Conservation (phyloP, 2,329 filamentous ascomycete genomes). For the Mycosphaerella sp. region DNA sequence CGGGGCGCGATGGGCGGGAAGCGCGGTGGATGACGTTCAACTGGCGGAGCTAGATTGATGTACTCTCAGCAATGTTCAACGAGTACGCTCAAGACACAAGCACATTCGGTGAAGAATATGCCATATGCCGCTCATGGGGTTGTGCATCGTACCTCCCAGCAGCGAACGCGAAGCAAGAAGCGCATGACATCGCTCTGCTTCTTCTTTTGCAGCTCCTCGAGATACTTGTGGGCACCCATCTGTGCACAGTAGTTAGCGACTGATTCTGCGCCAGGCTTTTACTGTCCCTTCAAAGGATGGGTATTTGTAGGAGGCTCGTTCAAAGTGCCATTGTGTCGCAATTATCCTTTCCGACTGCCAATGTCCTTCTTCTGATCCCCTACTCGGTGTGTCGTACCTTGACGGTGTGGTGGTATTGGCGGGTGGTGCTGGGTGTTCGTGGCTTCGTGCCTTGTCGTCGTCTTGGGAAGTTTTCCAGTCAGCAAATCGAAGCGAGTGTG, state of each 20-base stretch:
- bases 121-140: constrained; percentile 32
- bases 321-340: constrained; percentile 2
- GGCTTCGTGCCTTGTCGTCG: constrained; percentile 16
- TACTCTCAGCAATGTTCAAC: constrained; percentile 99
- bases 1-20: constrained; percentile 93
- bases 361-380: constrained; percentile 5
- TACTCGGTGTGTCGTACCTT: constrained; percentile 23
- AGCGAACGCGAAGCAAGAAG: constrained; percentile 99
- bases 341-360: constrained; percentile 1
- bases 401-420: constrained; percentile 18
- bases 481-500: too few species aligned
- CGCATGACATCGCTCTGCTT: constrained; percentile 99
- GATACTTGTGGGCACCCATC: constrained; percentile 99
- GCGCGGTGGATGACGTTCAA: constrained; percentile 99
- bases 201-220: constrained; percentile 99
- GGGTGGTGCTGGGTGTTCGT: constrained; percentile 15
- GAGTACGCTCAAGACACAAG: constrained; percentile 62
- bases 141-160: constrained; percentile 79
- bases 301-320: constrained; percentile 2
- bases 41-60: constrained; percentile 99
- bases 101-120: constrained; percentile 14
- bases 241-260: constrained; percentile 35
- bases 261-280: constrained; percentile 5
- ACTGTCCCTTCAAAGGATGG: neutral
- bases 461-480: neutral